Conservation (phyloP, 1,284 basidiomycete species). For the Trametes hirsuta region DNA sequence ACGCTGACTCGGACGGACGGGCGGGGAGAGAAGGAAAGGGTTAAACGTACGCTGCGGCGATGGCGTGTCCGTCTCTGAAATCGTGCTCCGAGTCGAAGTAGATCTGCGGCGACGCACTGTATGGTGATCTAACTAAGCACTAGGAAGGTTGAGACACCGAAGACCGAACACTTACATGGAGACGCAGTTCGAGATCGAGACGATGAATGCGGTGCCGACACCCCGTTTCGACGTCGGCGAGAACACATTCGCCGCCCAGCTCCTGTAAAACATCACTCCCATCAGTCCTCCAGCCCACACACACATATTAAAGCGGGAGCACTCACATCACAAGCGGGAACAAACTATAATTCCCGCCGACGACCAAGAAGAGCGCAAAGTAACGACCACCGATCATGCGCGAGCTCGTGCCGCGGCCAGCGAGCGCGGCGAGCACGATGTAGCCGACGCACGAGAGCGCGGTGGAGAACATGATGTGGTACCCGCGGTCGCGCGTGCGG, state of each 20-base stretch:
- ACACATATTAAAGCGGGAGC: slow-evolving; percentile 20
- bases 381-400: slow-evolving; percentile 50
- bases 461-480: slow-evolving; percentile 54
- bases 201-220: slow-evolving; percentile 60
- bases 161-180: slow-evolving; percentile 46
- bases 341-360: slow-evolving; percentile 55
- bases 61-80: slow-evolving; percentile 56
- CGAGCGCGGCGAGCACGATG: slow-evolving; percentile 53
- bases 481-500: slow-evolving; percentile 53
- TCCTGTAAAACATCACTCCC: slow-evolving; percentile 38
- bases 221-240: slow-evolving; percentile 61
- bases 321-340: slow-evolving; percentile 58
- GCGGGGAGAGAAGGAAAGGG: too few species aligned
- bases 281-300: background rate
- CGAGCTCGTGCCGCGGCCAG: slow-evolving; percentile 41
- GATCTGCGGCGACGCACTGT: slow-evolving; percentile 58
- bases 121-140: background rate
- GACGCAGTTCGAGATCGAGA: slow-evolving; percentile 58
- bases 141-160: background rate
- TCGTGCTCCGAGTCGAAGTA: slow-evolving; percentile 55
- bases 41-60: slow-evolving; percentile 48
- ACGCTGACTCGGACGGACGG: too few species aligned
- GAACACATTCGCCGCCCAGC: slow-evolving; percentile 60
- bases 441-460: slow-evolving; percentile 50
- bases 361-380: slow-evolving; percentile 58